Evolutionary conservation across 768 basidiomycete genomes (phyloP).

Genomic region (Rhodotorula taiwanensis): DNA sequence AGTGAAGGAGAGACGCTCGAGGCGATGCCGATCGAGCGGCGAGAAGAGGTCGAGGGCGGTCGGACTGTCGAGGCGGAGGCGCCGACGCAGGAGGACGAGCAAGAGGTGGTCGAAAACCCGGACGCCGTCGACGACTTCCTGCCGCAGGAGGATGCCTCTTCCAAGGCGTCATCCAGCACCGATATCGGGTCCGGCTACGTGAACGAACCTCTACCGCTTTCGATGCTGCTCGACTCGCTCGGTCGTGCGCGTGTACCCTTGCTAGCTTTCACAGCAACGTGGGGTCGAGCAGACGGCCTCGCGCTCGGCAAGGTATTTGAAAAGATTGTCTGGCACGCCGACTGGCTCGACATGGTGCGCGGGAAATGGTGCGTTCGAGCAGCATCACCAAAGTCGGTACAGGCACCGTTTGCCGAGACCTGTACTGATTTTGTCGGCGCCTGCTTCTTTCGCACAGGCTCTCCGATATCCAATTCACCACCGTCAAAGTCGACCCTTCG

Average conservation of each 20-base stretch:
- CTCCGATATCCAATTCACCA: conserved; percentile 76
- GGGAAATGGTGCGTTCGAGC: conserved; percentile 87
- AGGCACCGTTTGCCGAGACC: neutral
- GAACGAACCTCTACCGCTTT: neutral
- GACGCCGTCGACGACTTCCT: neutral
- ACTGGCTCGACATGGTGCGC: conserved; percentile 85
- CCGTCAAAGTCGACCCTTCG: conserved; percentile 57
- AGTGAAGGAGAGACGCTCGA: no score
- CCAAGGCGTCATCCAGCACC: neutral
- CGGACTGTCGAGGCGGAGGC: neutral
- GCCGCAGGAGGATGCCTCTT: neutral
- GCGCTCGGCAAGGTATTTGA: conserved; percentile 84
- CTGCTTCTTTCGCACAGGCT: conserved; percentile 52
- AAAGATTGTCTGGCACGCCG: conserved; percentile 82
- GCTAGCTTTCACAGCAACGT: conserved; percentile 91
- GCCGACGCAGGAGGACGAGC: neutral
- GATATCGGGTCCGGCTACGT: no score
- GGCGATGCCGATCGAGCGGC: neutral
- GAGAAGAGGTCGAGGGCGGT: neutral
- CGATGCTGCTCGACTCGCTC: conserved; percentile 7
- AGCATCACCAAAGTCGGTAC: no score
- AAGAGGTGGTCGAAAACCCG: neutral
- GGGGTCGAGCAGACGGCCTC: conserved; percentile 81
- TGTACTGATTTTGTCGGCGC: no score
- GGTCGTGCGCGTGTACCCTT: conserved; percentile 56